These are phyloP conservation scores for Discostella stelligera DNA, from an alignment of 352 stramenopile genomes.

Conservation along the genomic window DNA sequence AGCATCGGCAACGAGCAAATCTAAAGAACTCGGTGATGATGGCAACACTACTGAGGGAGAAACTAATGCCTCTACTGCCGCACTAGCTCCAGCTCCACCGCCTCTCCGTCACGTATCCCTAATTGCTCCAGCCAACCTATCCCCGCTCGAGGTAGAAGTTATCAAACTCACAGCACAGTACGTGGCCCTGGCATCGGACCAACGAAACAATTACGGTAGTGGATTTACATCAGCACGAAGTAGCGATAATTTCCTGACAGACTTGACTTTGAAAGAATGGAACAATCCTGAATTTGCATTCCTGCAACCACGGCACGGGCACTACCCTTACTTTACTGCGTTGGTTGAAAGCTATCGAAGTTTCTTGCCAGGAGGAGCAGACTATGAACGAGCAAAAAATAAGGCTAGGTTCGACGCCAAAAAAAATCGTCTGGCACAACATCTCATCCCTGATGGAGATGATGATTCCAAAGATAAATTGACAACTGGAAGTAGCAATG, in stretches of 20 bases:
- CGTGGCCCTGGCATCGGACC: slow-evolving; percentile 86
- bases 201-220: not conserved
- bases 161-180: slow-evolving; percentile 99
- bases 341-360: slow-evolving; percentile 93
- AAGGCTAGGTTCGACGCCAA: slow-evolving; percentile 27
- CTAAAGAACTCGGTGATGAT: not conserved
- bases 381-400: slow-evolving; percentile 33
- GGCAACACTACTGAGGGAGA: not conserved
- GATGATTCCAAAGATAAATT: slow-evolving; percentile 8
- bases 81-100: slow-evolving; percentile 19
- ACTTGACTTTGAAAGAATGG: slow-evolving; percentile 92
- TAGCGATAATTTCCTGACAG: slow-evolving; percentile 90
- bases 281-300: slow-evolving; percentile 97
- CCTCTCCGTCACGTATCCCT: slow-evolving; percentile 70
- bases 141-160: slow-evolving; percentile 92
- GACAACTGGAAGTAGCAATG: not conserved
- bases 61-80: not conserved
- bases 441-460: slow-evolving; percentile 24
- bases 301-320: slow-evolving; percentile 93
- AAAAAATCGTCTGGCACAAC: slow-evolving; percentile 22
- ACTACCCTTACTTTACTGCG: slow-evolving; percentile 98
- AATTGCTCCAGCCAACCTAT: slow-evolving; percentile 88
- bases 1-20: slow-evolving; percentile 8
- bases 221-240: slow-evolving; percentile 9
- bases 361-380: slow-evolving; percentile 52